Base-by-base conservation (phyloP, 2,329 filamentous ascomycete genomes). In the Microsporum ferrugineum region DNA sequence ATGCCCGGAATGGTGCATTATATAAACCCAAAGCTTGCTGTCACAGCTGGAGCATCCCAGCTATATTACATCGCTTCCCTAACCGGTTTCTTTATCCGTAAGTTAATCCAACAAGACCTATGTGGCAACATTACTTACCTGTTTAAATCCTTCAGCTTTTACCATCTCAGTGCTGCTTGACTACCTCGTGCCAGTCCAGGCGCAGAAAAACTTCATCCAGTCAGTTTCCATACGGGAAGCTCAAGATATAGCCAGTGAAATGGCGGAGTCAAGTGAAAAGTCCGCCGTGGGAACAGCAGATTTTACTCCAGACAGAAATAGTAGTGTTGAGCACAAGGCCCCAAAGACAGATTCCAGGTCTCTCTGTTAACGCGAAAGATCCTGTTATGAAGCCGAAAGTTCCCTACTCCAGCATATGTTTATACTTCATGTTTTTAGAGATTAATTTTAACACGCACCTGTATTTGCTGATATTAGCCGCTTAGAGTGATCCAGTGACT, bases 51-150 rank as follows among this genome's bases (percentile, higher is more conserved):
- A 33, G 73, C 72, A 64, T 73, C 71, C 1, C 68, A 72, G 12
- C 63, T 78, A 0, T 77, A 77, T 66, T 75, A 77, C 59, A 68
- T 78, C 14, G 73, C 74, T 0, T 78, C 74, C 61, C 68, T 74
- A 10, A 65, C 75, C 1, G 76, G 76, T 0, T 72, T 77, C 59
- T 67, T 68, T 2, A 75, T 77, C 56, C 73, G 73, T 62, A 55
- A 34, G 49, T 55, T 36, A 29, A 53, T 31, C 27, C 3, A 29
- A 3, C 23, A 12, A 14, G 12, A 5, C 5, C 14, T 14, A 43
- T 43, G 12, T n/a, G 27, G 14, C 3, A 6, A 55, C 14, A 1
- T 8, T 5, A 10, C 14, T 36, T 51, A n/a, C 2, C 31, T 34
- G 2, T 10, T n/a, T n/a, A 1, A 7, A 34, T 36, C 12, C 7